Base-by-base conservation (phyloP, 495 filamentous ascomycete genomes). In the Haplographium delicatum region DNA sequence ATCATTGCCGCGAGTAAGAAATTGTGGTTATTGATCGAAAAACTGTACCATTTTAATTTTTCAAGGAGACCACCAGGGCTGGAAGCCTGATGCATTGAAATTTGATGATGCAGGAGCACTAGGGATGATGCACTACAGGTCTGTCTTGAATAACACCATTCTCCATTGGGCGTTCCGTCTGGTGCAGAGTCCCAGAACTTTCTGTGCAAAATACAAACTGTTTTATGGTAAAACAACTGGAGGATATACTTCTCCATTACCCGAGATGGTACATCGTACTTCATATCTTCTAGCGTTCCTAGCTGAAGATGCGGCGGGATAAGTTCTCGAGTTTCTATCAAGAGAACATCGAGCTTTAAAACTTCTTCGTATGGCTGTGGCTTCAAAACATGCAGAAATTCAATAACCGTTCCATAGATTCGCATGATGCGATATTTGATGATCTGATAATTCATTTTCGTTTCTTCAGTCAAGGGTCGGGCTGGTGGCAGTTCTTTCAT, bases 221-320 rank as follows among this genome's bases (percentile, higher is more conserved):
- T 70, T 61, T 89, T 89, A 53, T 86, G 79, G 57, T 86, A 89
- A 16, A 89, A 67, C 4, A 88, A 64, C 10, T 84, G 80, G 10
- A 91, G 66, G 0, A 78, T 81, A 56, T 80, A 85, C 2, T 85
- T 79, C 48, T 85, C 81, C 64, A 86, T 81, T 46, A 91, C 38
- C 19, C 38, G 35, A 20, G 33, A 47, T 13, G 57, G 42, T 5
- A 30, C 11, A 37, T 56, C 53, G 13, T 46, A 28, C 10, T 43
- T 30, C 57, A 60, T 60, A 24, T 56, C 53, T 38, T 56, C 46
- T 3, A 56, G 28, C 7, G 57, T 42, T 9, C 48, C 27, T 24
- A 59, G 31, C 24, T 49, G 25, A 1, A 59, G 33, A 40, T 56
- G 57, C 7, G 43, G 28, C n/a, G 57, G 57, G 23, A 55, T 40